These are phyloP conservation scores for Penicillium simplicissimum DNA, from an alignment of 495 filamentous ascomycete species.

Conservation along the genomic window DNA sequence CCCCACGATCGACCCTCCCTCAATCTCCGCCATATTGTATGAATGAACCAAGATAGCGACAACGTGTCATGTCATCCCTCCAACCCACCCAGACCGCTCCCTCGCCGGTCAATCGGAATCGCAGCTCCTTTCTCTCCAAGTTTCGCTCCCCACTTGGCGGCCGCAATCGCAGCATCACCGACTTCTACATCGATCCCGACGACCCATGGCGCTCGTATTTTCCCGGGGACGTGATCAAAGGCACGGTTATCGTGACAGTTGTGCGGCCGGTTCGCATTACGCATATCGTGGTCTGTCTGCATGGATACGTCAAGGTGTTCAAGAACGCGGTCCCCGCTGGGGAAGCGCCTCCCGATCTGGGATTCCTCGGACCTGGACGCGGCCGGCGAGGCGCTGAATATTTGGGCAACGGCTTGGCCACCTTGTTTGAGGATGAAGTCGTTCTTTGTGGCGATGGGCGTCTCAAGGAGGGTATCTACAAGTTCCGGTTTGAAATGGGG, in stretches of 20 bases:
- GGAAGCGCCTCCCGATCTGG: conserved; percentile 53
- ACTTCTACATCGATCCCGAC: conserved; percentile 74
- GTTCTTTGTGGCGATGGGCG: conserved; percentile 89
- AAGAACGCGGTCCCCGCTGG: conserved; percentile 68
- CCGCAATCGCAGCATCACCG: conserved; percentile 71
- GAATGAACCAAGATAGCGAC: conserved; percentile 38
- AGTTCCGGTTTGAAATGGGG: conserved; percentile 88
- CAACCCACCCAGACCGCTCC: conserved; percentile 37
- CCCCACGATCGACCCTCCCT: conserved; percentile 12
- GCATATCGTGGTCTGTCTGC: conserved; percentile 82
- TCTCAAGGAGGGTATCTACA: conserved; percentile 80
- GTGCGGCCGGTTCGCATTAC: conserved; percentile 83
- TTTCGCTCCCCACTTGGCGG: conserved; percentile 62
- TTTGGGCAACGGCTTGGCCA: conserved; percentile 78
- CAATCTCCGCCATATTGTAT: conserved; percentile 33
- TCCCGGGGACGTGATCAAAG: conserved; percentile 64
- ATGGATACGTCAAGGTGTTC: conserved; percentile 87
- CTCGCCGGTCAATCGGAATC: conserved; percentile 46
- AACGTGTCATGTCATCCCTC: conserved; percentile 52
- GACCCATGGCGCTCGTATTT: conserved; percentile 88
- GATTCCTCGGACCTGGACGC: conserved; percentile 52
- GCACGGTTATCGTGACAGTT: conserved; percentile 77
- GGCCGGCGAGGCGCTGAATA: conserved; percentile 64
- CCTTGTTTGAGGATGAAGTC: conserved; percentile 87
- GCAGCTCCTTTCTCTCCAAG: conserved; percentile 56